Evolutionary conservation across 306 rosid genomes (phyloP).

Genomic region (Arachis stenosperma): DNA sequence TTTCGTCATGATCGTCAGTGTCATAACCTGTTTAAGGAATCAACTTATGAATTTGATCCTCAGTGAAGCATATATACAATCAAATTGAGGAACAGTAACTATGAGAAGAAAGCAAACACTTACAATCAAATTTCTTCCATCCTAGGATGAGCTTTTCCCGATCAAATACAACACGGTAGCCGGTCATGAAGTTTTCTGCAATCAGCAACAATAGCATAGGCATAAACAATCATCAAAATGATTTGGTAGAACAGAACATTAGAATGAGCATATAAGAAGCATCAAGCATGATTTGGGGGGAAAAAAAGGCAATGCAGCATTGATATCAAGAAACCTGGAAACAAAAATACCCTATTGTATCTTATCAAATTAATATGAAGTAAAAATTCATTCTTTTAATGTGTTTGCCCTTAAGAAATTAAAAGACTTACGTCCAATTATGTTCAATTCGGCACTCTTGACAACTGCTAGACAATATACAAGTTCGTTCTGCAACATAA

Average conservation of each 20-base stretch:
- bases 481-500: slow-evolving; percentile 65
- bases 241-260: not conserved
- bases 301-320: not conserved
- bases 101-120: slow-evolving; percentile 44
- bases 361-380: not conserved
- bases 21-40: slow-evolving; percentile 66
- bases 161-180: slow-evolving; percentile 84
- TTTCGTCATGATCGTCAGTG: slow-evolving; percentile 52
- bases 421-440: slow-evolving; percentile 86
- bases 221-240: slow-evolving; percentile 22
- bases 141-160: slow-evolving; percentile 79
- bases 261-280: slow-evolving; percentile 19
- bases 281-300: slow-evolving; percentile 7
- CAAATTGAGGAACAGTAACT: slow-evolving; percentile 24
- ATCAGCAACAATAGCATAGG: slow-evolving; percentile 34
- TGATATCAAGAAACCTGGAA: not conserved
- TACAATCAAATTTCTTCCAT: slow-evolving; percentile 89
- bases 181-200: slow-evolving; percentile 95
- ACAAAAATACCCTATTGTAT: slow-evolving; percentile 12
- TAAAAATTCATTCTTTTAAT: not conserved
- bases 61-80: not conserved
- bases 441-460: slow-evolving; percentile 74
- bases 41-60: slow-evolving; percentile 24
- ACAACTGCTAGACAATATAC: slow-evolving; percentile 88
- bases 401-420: slow-evolving; percentile 20